Evolutionary conservation across 192 early-diverging fungal genomes (phyloP).

Genomic region (Coemansia sp.): DNA sequence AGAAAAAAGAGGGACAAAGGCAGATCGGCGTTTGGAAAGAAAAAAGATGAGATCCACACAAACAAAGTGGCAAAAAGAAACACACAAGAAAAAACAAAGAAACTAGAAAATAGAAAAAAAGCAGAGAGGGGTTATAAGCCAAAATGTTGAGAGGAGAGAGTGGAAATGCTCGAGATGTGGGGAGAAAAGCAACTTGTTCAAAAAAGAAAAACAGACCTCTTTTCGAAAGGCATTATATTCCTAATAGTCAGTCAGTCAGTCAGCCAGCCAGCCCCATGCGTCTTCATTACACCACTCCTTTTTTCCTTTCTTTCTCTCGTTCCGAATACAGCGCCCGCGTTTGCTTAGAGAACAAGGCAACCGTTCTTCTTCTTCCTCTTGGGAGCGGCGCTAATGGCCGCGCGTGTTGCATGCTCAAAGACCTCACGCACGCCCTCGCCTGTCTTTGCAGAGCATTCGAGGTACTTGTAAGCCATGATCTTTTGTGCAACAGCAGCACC

Average conservation of each 20-base stretch:
- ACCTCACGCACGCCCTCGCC: conserved; percentile 41
- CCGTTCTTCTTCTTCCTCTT: conserved; percentile 41
- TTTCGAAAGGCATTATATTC: not conserved
- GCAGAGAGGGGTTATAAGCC: conserved; percentile 7
- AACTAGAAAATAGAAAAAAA: conserved; percentile 9
- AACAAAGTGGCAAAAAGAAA: conserved; percentile 5
- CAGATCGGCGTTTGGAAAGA: not conserved
- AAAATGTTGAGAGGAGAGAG: conserved; percentile 3
- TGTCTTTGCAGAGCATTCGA: conserved; percentile 76
- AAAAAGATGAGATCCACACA: conserved; percentile 7
- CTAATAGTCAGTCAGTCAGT: no score
- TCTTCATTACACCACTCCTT: not conserved
- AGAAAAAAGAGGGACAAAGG: not conserved
- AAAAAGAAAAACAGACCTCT: conserved; percentile 1
- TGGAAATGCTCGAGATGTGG: conserved; percentile 4
- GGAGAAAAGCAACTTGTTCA: not conserved
- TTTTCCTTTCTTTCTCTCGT: not conserved
- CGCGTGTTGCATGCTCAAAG: conserved; percentile 78
- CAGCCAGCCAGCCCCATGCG: not conserved
- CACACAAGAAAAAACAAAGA: conserved; percentile 13
- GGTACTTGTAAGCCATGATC: conserved; percentile 83
- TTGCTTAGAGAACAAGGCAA: conserved; percentile 48
- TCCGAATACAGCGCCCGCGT: not conserved
- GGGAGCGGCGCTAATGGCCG: conserved; percentile 63
- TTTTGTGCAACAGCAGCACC: conserved; percentile 75